A percentile compares a stretch with the other conserved stretches of the same genome.
Evolutionary conservation across 2,329 filamentous ascomycete genomes (phyloP).

Genomic region (Fusarium avenaceum): DNA sequence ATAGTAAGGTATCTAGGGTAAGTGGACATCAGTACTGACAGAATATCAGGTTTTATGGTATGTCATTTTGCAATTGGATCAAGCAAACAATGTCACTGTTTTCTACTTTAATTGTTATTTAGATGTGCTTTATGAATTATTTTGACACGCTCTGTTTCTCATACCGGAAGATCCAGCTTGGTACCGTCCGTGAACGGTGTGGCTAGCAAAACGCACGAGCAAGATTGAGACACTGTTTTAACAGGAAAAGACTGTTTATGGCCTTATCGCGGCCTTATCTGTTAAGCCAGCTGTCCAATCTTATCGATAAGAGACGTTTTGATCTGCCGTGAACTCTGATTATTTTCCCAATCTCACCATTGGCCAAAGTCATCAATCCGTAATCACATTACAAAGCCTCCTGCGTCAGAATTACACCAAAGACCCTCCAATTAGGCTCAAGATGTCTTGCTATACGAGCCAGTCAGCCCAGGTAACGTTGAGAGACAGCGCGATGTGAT

Average conservation of each 20-base stretch:
- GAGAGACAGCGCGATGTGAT: neutral
- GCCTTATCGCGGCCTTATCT: neutral
- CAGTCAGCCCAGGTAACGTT: neutral
- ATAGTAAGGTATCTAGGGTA: too few species aligned
- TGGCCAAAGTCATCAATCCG: constrained; percentile 2
- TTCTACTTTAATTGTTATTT: too few species aligned
- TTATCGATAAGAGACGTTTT: neutral
- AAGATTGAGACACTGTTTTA: neutral
- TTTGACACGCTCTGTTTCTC: too few species aligned
- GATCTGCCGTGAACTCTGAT: neutral
- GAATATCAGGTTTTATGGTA: too few species aligned
- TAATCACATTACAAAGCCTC: neutral
- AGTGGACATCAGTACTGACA: too few species aligned
- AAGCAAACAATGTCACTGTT: too few species aligned
- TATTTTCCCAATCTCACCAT: constrained; percentile 6
- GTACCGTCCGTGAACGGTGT: too few species aligned
- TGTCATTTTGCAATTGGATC: too few species aligned
- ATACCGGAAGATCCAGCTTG: too few species aligned
- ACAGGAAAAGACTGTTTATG: fast-evolving
- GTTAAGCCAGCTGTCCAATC: neutral
- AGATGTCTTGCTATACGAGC: constrained; percentile 1
- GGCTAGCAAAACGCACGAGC: neutral
- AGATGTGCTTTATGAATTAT: too few species aligned
- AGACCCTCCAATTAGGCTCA: neutral
- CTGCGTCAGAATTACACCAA: constrained; percentile 24